These are phyloP conservation scores for Dothideomycetidae sp. DNA, from an alignment of 2,329 filamentous ascomycete species.

Conservation along the genomic window DNA sequence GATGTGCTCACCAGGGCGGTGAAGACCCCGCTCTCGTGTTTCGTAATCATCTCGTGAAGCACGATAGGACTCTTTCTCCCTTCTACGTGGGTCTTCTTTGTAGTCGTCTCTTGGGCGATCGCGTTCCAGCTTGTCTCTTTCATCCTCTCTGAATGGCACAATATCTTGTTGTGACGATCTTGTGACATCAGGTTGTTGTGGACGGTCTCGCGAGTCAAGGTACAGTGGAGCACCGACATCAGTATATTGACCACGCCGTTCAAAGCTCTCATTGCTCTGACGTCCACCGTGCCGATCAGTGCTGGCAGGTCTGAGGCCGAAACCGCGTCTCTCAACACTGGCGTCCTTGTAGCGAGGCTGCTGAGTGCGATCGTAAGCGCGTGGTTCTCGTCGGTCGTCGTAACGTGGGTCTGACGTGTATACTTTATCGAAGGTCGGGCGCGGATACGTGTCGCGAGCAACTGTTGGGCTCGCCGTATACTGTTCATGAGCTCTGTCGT, in stretches of 20 bases:
- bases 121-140: not conserved
- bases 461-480: conserved; percentile 15
- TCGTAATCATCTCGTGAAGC: conserved; percentile 7
- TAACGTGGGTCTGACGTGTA: conserved; percentile 24
- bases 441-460: conserved; percentile 14
- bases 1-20: conserved; percentile 5
- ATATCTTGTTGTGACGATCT: conserved; percentile 10
- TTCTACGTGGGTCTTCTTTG: conserved; percentile 2
- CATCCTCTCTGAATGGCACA: not conserved
- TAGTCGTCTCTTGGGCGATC: conserved; percentile 4
- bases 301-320: conserved; percentile 29
- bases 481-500: conserved; percentile 7
- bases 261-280: conserved; percentile 28
- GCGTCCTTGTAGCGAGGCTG: conserved; percentile 26
- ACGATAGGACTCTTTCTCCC: conserved; percentile 6
- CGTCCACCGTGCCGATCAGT: conserved; percentile 17
- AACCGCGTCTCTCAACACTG: conserved; percentile 33
- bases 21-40: not conserved
- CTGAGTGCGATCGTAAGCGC: conserved; percentile 22
- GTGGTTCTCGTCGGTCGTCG: conserved; percentile 29
- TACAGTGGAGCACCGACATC: conserved; percentile 9
- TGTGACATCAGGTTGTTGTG: conserved; percentile 10
- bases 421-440: conserved; percentile 10
- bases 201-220: conserved; percentile 5
- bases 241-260: conserved; percentile 22